Percentiles rank a stretch among this genome's conserved stretches.
phyloP scores from a whole-genome alignment of 1,284 basidiomycete genomes.

The Austroboletus novae-zelandiae region DNA sequence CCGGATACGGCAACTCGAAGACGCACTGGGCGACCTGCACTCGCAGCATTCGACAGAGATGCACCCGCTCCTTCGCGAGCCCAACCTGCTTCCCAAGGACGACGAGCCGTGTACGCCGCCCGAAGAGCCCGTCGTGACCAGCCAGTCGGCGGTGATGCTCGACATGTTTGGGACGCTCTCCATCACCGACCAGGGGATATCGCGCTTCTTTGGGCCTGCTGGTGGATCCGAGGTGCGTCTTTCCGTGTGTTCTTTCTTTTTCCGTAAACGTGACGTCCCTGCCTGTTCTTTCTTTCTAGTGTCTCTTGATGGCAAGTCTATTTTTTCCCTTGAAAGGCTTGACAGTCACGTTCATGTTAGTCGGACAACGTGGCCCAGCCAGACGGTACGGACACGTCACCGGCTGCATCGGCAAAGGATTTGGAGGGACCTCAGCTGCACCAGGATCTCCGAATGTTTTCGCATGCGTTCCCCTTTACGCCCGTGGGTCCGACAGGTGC shows the following conservation, averaged over 20 bases:
- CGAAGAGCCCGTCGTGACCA: slow-evolving; percentile 22
- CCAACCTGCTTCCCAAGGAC: slow-evolving; percentile 42
- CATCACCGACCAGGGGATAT: slow-evolving; percentile 57
- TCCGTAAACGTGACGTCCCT: slow-evolving; percentile 3
- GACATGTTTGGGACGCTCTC: slow-evolving; percentile 63
- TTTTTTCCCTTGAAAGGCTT: neutral
- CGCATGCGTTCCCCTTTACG: slow-evolving; percentile 62
- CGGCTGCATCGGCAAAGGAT: slow-evolving; percentile 34
- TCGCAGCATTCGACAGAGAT: slow-evolving; percentile 48
- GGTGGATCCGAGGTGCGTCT: slow-evolving; percentile 58
- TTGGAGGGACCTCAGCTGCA: slow-evolving; percentile 36
- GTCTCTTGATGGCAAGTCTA: slow-evolving; percentile 31
- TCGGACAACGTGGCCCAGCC: slow-evolving; percentile 21
- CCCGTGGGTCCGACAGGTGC: slow-evolving; percentile 49
- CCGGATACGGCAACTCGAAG: slow-evolving; percentile 65
- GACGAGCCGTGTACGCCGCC: slow-evolving; percentile 25
- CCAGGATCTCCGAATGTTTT: slow-evolving; percentile 50
- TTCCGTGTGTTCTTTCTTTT: neutral
- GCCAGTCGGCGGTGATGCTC: slow-evolving; percentile 39
- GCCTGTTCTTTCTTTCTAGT: slow-evolving; percentile 19
- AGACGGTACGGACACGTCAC: slow-evolving; percentile 18
- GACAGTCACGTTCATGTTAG: slow-evolving; percentile 21
- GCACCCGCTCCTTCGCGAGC: slow-evolving; percentile 64
- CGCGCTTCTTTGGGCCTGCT: slow-evolving; percentile 62
- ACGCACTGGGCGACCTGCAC: slow-evolving; percentile 55